Percentiles rank a stretch among this genome's conserved stretches.
Conservation (phyloP, 331 rosid species). For the Rhamnella rubrinervis region DNA sequence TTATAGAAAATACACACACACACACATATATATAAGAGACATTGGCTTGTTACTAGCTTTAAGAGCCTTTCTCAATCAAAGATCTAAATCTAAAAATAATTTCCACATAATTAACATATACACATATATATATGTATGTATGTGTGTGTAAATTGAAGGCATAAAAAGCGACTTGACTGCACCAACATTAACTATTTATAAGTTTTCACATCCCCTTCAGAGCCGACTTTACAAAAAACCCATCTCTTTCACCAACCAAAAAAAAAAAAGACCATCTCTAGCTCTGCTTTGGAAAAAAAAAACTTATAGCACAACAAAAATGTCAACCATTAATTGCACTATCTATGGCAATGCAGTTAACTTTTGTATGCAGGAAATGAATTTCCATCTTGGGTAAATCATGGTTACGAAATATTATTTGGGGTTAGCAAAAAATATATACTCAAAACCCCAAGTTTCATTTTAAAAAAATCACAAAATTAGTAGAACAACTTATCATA, state of each 20-base stretch:
- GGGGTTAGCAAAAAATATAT: background rate
- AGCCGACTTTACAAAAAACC: slow-evolving; percentile 10
- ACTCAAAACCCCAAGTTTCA: no score
- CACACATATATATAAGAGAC: no score
- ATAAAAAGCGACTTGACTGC: slow-evolving; percentile 6
- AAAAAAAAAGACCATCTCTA: background rate
- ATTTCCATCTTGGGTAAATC: background rate
- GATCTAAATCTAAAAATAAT: background rate
- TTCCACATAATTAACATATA: no score
- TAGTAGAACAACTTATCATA: slow-evolving; percentile 2
- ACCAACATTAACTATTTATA: background rate
- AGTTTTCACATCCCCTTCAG: background rate
- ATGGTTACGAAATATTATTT: background rate
- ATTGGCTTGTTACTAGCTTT: no score
- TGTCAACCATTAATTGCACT: no score
- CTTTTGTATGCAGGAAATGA: no score
- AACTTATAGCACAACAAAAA: background rate
- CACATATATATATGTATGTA: no score
- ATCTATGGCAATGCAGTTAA: no score
- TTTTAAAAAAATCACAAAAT: background rate
- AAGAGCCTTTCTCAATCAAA: background rate
- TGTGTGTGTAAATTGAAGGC: slow-evolving; percentile 4
- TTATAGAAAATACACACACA: no score
- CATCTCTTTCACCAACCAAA: background rate
- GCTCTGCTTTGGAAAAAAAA: background rate